These are phyloP conservation scores for Aspergillus baeticus DNA, from an alignment of 495 filamentous ascomycete genomes.

Conservation along the genomic window DNA sequence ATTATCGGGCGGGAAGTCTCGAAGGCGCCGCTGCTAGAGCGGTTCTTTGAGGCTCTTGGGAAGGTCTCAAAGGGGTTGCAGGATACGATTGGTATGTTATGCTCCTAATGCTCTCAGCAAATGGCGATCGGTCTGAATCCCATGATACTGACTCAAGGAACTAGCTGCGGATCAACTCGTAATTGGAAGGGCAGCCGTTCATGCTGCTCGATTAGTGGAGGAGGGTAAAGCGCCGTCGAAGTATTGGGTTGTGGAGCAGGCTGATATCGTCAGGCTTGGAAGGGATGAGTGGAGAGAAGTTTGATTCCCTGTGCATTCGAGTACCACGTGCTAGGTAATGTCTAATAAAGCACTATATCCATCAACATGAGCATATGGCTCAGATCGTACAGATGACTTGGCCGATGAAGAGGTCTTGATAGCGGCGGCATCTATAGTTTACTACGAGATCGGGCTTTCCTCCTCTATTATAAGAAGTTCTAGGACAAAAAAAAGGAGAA, in stretches of 20 bases:
- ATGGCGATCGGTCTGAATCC: background rate
- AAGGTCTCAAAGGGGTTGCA: slow-evolving; percentile 28
- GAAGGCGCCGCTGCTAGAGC: slow-evolving; percentile 31
- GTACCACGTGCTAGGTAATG: no score
- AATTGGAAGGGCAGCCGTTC: slow-evolving; percentile 39
- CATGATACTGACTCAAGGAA: slow-evolving; percentile 1
- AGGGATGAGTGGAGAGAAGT: slow-evolving; percentile 34
- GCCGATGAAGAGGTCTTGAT: no score
- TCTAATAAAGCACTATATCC: no score
- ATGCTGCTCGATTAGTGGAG: slow-evolving; percentile 29
- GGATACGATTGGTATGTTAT: slow-evolving; percentile 38
- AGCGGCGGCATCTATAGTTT: no score
- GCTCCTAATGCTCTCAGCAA: no score
- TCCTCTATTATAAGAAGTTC: no score
- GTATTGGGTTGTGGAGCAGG: slow-evolving; percentile 34
- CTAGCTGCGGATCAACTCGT: slow-evolving; percentile 33
- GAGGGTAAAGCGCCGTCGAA: slow-evolving; percentile 37
- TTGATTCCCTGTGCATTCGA: no score
- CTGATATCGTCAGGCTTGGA: slow-evolving; percentile 35
- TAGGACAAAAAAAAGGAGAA: no score
- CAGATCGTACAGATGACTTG: no score
- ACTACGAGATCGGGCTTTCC: no score
- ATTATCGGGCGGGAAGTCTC: slow-evolving; percentile 34
- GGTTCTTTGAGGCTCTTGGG: slow-evolving; percentile 25
- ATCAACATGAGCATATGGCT: no score